Percentiles rank a stretch among this genome's conserved stretches.
These are phyloP conservation scores for Pichia kluyveri DNA, from an alignment of 805 yeast species.

Conservation along the genomic window DNA sequence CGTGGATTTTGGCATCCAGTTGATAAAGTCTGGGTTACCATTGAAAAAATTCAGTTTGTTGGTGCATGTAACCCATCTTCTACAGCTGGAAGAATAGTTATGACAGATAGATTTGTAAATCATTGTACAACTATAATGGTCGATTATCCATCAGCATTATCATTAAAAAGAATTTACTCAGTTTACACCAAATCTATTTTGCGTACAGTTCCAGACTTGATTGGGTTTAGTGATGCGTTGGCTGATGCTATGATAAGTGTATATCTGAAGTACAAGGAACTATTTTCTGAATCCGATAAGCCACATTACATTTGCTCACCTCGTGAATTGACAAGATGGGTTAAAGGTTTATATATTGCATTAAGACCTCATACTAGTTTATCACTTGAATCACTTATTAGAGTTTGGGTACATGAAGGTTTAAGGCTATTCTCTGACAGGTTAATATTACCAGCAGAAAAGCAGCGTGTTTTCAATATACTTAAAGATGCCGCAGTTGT, in stretches of 20 bases:
- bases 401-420: slow-evolving; percentile 79
- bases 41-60: slow-evolving; percentile 67
- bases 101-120: slow-evolving; percentile 56
- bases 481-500: slow-evolving; percentile 24
- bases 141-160: slow-evolving; percentile 62
- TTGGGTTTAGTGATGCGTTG: slow-evolving; percentile 42
- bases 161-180: slow-evolving; percentile 60
- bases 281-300: slow-evolving; percentile 31
- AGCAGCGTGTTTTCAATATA: slow-evolving; percentile 38
- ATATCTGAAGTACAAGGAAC: slow-evolving; percentile 35
- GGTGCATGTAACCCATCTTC: slow-evolving; percentile 93
- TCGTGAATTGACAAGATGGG: slow-evolving; percentile 85
- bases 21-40: slow-evolving; percentile 55
- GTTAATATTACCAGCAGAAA: slow-evolving; percentile 39
- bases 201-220: slow-evolving; percentile 49
- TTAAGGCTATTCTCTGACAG: slow-evolving; percentile 71
- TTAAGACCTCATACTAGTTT: slow-evolving; percentile 18
- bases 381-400: slow-evolving; percentile 36
- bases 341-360: slow-evolving; percentile 53
- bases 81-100: slow-evolving; percentile 59
- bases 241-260: slow-evolving; percentile 61
- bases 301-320: slow-evolving; percentile 77
- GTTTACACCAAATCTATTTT: slow-evolving; percentile 49
- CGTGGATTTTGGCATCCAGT: slow-evolving; percentile 68
- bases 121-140: slow-evolving; percentile 61